Percentiles rank a stretch among this genome's conserved stretches.
Evolutionary conservation across 1,284 basidiomycete genomes (phyloP).

Genomic region (Trametes polyzona): DNA sequence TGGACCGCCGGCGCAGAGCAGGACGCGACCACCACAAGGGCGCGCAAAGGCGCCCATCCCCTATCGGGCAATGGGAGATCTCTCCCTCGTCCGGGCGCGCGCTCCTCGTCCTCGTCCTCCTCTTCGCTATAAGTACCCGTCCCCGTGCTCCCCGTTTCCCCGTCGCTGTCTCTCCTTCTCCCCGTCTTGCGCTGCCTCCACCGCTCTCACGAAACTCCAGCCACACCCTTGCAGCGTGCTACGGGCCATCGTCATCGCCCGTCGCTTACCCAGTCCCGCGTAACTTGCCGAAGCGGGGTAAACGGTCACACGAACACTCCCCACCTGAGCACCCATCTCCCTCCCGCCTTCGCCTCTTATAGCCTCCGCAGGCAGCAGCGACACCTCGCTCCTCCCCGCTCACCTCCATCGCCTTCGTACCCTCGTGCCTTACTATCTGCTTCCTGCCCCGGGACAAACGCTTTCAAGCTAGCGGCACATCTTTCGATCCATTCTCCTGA

Average conservation of each 20-base stretch:
- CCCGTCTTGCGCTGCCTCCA: not conserved
- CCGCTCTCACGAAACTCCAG: not conserved
- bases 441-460: not conserved
- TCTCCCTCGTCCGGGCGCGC: not conserved
- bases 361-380: slow-evolving; percentile 5
- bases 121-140: slow-evolving; percentile 9
- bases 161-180: not conserved
- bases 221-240: not conserved
- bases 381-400: not conserved
- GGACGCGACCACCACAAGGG: slow-evolving; percentile 3
- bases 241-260: not conserved
- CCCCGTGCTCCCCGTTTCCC: not conserved
- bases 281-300: slow-evolving; percentile 26
- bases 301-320: slow-evolving; percentile 23
- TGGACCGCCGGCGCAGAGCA: slow-evolving; percentile 13
- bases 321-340: slow-evolving; percentile 10
- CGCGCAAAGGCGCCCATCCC: slow-evolving; percentile 6
- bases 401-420: not conserved
- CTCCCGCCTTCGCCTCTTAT: slow-evolving; percentile 3
- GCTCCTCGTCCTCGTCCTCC: not conserved
- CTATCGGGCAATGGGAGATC: slow-evolving; percentile 5
- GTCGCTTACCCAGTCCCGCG: slow-evolving; percentile 6
- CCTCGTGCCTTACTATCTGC: not conserved
- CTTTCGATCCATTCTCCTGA: slow-evolving; percentile 14
- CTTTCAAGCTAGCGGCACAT: slow-evolving; percentile 2